These are phyloP conservation scores for Intubia oerlemansii DNA, from an alignment of 2,329 filamentous ascomycete species.

Conservation along the genomic window DNA sequence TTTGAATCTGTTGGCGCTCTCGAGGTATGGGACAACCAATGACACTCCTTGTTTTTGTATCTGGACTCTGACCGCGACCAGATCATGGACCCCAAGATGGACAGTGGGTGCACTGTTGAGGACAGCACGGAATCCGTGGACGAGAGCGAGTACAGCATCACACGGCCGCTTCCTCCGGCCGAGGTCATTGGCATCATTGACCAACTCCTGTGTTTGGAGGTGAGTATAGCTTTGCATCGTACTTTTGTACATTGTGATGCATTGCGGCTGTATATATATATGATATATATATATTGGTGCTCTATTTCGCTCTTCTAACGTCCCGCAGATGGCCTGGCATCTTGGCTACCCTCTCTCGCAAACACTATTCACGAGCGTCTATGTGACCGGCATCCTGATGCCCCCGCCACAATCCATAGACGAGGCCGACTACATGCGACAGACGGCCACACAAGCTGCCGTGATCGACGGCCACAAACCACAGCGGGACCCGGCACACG, in stretches of 20 bases:
- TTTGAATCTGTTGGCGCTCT: conserved; percentile 84
- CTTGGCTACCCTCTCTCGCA: conserved; percentile 89
- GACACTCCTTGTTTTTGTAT: not conserved
- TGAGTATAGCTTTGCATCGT: conserved; percentile 22
- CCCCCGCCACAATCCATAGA: conserved; percentile 41
- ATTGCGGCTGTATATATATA: too few species aligned
- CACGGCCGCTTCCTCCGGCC: conserved; percentile 43
- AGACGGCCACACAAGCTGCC: conserved; percentile 18
- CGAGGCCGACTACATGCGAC: conserved; percentile 40
- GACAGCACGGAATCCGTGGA: conserved; percentile 47
- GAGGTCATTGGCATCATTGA: conserved; percentile 90
- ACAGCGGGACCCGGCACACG: conserved; percentile 13
- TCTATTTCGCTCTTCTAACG: too few species aligned
- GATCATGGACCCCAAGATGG: conserved; percentile 99
- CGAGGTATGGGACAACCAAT: conserved; percentile 27
- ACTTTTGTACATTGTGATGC: too few species aligned
- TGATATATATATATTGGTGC: not conserved
- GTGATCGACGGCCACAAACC: too few species aligned
- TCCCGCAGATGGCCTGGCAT: conserved; percentile 77
- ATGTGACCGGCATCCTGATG: conserved; percentile 66
- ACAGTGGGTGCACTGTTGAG: conserved; percentile 62
- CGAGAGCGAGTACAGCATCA: conserved; percentile 56
- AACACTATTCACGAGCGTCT: conserved; percentile 80
- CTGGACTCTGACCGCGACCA: conserved; percentile 21
- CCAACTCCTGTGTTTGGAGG: conserved; percentile 74